phyloP scores from a whole-genome alignment of 1,284 basidiomycete species.

The Salmacisia buchloeana region DNA sequence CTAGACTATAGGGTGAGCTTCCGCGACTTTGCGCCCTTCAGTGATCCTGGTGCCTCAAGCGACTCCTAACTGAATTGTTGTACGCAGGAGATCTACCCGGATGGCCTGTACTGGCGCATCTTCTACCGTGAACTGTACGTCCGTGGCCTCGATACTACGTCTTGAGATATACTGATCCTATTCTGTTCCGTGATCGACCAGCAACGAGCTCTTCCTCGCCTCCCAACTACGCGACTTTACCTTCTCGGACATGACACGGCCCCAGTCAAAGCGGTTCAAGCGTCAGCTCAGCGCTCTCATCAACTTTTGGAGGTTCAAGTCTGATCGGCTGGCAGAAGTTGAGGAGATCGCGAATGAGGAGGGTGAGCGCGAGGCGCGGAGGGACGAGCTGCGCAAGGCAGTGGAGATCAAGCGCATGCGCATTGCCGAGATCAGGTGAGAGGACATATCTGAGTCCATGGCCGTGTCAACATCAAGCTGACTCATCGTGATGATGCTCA shows the following conservation, averaged over 20 bases:
- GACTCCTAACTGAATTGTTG: neutral
- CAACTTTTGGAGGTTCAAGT: conserved; percentile 33
- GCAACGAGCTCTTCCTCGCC: conserved; percentile 43
- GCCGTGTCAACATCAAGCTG: conserved; percentile 57
- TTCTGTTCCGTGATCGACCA: conserved; percentile 3
- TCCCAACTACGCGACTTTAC: conserved; percentile 43
- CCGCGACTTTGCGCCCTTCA: neutral
- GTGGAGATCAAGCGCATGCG: conserved; percentile 59
- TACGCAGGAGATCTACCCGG: conserved; percentile 28
- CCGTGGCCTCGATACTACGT: neutral
- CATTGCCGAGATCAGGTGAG: conserved; percentile 58
- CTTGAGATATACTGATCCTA: neutral
- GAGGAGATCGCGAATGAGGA: conserved; percentile 51
- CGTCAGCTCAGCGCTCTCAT: conserved; percentile 45
- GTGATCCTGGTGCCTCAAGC: neutral
- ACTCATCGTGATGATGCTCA: conserved; percentile 51
- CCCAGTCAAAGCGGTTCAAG: conserved; percentile 43
- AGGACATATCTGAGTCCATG: conserved; percentile 58
- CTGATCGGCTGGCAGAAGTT: conserved; percentile 32
- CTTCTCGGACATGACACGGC: conserved; percentile 43
- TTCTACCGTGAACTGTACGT: conserved; percentile 40
- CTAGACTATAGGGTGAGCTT: conserved; percentile 29
- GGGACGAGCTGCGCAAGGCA: conserved; percentile 57
- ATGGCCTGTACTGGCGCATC: conserved; percentile 38
- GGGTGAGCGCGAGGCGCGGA: conserved; percentile 60